Evolutionary conservation across 1,139 yeast genomes (phyloP), one percentile per base, ranked within the genome.

Genomic region (Candida tunisiensis): DNA sequence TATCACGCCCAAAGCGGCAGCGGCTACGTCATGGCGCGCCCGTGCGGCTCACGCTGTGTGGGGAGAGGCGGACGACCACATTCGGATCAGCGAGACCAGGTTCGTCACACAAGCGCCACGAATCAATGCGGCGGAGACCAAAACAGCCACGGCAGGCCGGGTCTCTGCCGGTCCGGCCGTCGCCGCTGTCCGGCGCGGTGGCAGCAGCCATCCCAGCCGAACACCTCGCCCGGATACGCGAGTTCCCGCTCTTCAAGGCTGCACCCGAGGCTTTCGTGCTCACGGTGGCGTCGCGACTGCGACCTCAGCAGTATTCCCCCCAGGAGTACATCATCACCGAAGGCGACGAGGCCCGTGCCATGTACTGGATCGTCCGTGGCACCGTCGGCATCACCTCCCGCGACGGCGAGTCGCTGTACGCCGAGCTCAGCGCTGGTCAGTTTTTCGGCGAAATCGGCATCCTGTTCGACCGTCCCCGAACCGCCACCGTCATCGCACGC

Each of bases 371-470:
- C 21, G 50, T 77, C 10, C 66, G 74, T 40, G 91, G 91, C 3
- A 60, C 71, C 0, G 88, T 75, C 2, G 69, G 69, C 16, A 80
- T 75, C 9, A 69, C 80, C 0, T 69, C 79, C 6, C 65, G 78
- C 4, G 88, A 75, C 45, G 85, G 82, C 16, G 85, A 75, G 47
- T 63, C 78, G 3, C 57, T 70, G 4, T 74, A 70, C 43, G 83
- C 85, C 3, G 80, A 72, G 41, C 51, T 77, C 10, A 60, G 65
- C 3, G 62, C 75, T 2, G 88, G 88, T 1, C 62, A 71, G 21
- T 74, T 72, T 39, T 77, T 77, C 46, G 91, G 83, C 15, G 91
- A 77, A 43, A 74, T 75, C 29, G 88, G 88, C 5, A 73, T 75
- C 25, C 51, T 77, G 20, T 75, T 71, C 51, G 72, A 74, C 42